Percentiles rank a stretch among this genome's conserved stretches.
These are phyloP conservation scores for Hyparrhenia diplandra DNA, from an alignment of 176 grass and related monocot genomes.

Conservation along the genomic window DNA sequence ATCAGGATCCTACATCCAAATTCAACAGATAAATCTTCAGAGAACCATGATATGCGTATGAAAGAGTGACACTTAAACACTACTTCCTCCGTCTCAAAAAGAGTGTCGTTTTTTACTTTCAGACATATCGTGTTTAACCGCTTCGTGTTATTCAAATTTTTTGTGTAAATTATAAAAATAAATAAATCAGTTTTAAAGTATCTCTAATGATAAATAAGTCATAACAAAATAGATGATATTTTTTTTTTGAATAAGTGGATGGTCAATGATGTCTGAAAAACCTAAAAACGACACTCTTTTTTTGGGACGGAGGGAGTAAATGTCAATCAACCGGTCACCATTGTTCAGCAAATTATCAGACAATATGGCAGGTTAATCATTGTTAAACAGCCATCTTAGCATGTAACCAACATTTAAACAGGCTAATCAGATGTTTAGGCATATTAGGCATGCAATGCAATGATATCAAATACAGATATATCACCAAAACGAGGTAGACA, in stretches of 20 bases:
- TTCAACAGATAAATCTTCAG: constrained; percentile 25
- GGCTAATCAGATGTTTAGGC: neutral
- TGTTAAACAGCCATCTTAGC: neutral
- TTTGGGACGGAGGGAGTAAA: too few species aligned
- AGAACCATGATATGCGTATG: neutral
- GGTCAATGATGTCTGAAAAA: too few species aligned
- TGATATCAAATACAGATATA: constrained; percentile 7
- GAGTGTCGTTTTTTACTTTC: too few species aligned
- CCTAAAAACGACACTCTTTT: too few species aligned
- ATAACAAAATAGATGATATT: too few species aligned
- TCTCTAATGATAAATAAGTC: too few species aligned
- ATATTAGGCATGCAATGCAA: neutral
- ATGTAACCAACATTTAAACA: neutral
- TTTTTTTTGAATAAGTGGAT: too few species aligned
- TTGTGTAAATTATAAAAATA: too few species aligned
- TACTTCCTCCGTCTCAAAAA: too few species aligned
- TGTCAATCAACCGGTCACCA: neutral
- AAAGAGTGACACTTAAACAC: neutral
- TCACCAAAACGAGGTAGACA: neutral
- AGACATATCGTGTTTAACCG: too few species aligned
- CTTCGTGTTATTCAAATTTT: too few species aligned
- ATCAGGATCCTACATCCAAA: constrained; percentile 52
- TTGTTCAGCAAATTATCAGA: neutral
- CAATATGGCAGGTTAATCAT: neutral
- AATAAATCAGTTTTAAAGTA: too few species aligned